phyloP scores from a whole-genome alignment of 345 rosid species.

The Gossypium anomalum region DNA sequence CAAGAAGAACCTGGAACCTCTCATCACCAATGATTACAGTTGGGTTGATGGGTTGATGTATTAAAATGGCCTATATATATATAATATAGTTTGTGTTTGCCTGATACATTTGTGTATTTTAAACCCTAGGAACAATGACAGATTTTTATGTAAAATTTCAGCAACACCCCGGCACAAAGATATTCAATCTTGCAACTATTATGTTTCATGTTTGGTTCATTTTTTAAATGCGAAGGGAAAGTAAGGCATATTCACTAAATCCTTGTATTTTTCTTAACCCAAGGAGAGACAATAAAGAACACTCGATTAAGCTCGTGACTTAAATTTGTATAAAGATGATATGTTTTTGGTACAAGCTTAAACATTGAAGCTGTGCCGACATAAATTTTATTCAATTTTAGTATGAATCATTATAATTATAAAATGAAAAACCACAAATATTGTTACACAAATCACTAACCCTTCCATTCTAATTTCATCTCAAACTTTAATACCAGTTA shows the following conservation, averaged over 20 bases:
- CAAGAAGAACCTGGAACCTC: conserved; percentile 7
- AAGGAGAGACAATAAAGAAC: too few species aligned
- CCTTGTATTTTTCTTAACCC: not conserved
- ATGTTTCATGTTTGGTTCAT: not conserved
- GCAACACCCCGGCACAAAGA: not conserved
- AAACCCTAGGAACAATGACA: not conserved
- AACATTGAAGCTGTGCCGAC: too few species aligned
- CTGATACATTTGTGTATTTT: not conserved
- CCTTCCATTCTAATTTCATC: too few species aligned
- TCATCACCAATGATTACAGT: not conserved
- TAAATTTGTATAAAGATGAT: too few species aligned
- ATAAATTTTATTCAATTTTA: too few species aligned
- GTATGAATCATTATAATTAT: too few species aligned
- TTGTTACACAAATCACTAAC: too few species aligned
- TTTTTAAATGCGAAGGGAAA: not conserved
- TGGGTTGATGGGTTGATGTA: not conserved
- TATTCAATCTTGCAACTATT: not conserved
- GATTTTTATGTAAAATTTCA: not conserved
- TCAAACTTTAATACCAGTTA: too few species aligned
- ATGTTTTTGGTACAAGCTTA: too few species aligned
- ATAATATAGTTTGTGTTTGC: not conserved
- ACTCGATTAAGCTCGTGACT: too few species aligned
- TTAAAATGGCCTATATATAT: not conserved
- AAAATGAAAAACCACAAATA: too few species aligned
- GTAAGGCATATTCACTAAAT: not conserved